A percentile compares a stretch with the other conserved stretches of the same genome.
These are phyloP conservation scores for Auriculariales sp. DNA, from an alignment of 768 basidiomycete species.

Conservation along the genomic window DNA sequence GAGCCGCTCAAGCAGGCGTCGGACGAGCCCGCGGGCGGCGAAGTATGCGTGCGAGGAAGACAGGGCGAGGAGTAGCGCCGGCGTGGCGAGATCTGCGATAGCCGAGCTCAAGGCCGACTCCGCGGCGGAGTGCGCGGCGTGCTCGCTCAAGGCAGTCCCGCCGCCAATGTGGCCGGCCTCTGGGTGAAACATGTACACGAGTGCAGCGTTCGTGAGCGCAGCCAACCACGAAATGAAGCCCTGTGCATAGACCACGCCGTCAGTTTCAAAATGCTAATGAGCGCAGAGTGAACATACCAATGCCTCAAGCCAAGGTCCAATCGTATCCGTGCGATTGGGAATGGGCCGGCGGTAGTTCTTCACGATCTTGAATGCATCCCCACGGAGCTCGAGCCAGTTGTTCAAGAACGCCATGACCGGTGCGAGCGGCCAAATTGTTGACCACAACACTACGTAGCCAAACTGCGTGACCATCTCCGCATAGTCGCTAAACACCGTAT, in stretches of 20 bases:
- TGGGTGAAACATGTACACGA: slow-evolving; percentile 81
- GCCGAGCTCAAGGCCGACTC: background rate
- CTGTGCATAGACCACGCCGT: slow-evolving; percentile 10
- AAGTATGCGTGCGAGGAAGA: background rate
- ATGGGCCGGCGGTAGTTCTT: slow-evolving; percentile 74
- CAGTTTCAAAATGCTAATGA: background rate
- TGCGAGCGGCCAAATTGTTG: slow-evolving; percentile 85
- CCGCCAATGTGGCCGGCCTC: slow-evolving; percentile 4
- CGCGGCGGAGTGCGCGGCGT: background rate
- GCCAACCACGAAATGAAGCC: slow-evolving; percentile 78
- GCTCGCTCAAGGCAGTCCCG: background rate
- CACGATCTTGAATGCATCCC: slow-evolving; percentile 91
- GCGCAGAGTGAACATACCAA: slow-evolving; percentile 31
- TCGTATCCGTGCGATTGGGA: slow-evolving; percentile 75
- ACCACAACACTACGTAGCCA: slow-evolving; percentile 87
- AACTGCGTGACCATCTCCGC: slow-evolving; percentile 95
- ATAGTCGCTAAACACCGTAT: slow-evolving; percentile 74
- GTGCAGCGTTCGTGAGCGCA: slow-evolving; percentile 74
- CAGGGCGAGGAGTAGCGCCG: background rate
- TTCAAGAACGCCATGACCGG: slow-evolving; percentile 83
- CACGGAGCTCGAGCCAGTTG: slow-evolving; percentile 83
- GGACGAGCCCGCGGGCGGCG: background rate
- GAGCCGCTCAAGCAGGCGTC: background rate
- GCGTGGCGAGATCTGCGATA: background rate
- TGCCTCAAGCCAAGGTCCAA: slow-evolving; percentile 88